phyloP scores from a whole-genome alignment of 2,329 filamentous ascomycete genomes.

The Sarocladium strictum region DNA sequence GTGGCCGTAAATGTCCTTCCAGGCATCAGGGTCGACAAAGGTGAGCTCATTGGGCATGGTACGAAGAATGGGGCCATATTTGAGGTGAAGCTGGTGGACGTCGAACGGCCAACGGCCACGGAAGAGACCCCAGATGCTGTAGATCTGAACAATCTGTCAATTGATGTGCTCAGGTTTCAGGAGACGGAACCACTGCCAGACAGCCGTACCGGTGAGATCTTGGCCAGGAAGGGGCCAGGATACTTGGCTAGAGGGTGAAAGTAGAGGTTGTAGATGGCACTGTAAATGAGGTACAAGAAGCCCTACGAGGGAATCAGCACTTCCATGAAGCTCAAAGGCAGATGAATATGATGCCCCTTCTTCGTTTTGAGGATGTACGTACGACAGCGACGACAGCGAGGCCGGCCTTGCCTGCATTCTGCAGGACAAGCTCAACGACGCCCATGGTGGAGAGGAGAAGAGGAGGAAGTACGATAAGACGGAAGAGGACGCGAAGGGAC shows the following conservation, averaged over 20 bases:
- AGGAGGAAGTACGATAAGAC: too few relatives aligned
- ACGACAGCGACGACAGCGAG: slow-evolving; percentile 4
- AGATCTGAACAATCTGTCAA: slow-evolving; percentile 10
- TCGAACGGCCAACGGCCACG: slow-evolving; percentile 16
- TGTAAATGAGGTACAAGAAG: slow-evolving; percentile 11
- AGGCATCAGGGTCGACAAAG: slow-evolving; percentile 29
- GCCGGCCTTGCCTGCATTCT: slow-evolving; percentile 6
- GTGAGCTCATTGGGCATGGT: slow-evolving; percentile 33
- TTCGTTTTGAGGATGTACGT: too few relatives aligned
- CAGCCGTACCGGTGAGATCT: slow-evolving; percentile 13
- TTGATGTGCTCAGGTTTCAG: background rate
- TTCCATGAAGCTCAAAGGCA: too few relatives aligned
- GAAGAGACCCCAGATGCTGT: slow-evolving; percentile 18
- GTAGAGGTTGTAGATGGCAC: slow-evolving; percentile 22
- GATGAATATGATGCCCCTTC: too few relatives aligned
- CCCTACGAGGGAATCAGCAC: slow-evolving; percentile 9
- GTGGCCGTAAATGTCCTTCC: slow-evolving; percentile 35
- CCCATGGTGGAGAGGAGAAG: slow-evolving; percentile 9
- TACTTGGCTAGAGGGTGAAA: slow-evolving; percentile 24
- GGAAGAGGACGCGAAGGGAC: too few relatives aligned
- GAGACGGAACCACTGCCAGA: background rate
- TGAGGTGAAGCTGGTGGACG: slow-evolving; percentile 19
- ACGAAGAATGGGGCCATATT: slow-evolving; percentile 32
- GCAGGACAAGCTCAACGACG: slow-evolving; percentile 9
- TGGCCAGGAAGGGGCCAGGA: slow-evolving; percentile 19